Base-by-base conservation (phyloP, 805 yeast species). In the Lachancea quebecensis region DNA sequence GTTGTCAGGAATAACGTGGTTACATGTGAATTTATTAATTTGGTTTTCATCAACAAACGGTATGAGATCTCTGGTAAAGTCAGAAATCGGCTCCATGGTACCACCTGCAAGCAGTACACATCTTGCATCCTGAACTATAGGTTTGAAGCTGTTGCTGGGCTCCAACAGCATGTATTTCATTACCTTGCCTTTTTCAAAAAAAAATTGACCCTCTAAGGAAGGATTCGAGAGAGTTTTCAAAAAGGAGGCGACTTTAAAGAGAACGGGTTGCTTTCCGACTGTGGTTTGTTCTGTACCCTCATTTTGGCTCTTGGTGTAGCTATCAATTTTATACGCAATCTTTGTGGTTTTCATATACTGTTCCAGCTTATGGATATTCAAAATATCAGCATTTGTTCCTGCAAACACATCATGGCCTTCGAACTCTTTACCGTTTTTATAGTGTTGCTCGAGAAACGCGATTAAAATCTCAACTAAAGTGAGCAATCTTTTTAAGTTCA, bases 31-130 rank as follows among this genome's bases (percentile, higher is more conserved):
- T 27, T 67, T 70, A 21, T 70, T 64, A 8, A 85, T 71, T 36
- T 73, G 52, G 0, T 55, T 44, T 0, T 58, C 85, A 91, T 96
- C 89, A 87, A 0, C 42, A 32, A 34, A 43, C 11, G 46, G 46
- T 12, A 43, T 25, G 4, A 43, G 42, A 18, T 32, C 21, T 4
- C 17, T 27, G 16, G 31, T 34, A 17, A 43, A 38, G 16, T 33
- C 35, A 12, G 41, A 38, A 10, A 43, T 18, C n/a, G 46, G 46
- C 15, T 43, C 40, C 42, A 43, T 38, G 10, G 98, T 90, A 11
- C 98, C 98, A 31, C 98, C 98, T 1, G 96, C 93, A 2, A 90
- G 60, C 1, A 91, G 69, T 0, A 90, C 83, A 60, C 90, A 82
- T 51, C 72, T 72, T 0, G 88, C 72, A 11, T 78, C 74, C 2